phyloP scores from a whole-genome alignment of 768 basidiomycete genomes.

The Macrocybe gigantea region DNA sequence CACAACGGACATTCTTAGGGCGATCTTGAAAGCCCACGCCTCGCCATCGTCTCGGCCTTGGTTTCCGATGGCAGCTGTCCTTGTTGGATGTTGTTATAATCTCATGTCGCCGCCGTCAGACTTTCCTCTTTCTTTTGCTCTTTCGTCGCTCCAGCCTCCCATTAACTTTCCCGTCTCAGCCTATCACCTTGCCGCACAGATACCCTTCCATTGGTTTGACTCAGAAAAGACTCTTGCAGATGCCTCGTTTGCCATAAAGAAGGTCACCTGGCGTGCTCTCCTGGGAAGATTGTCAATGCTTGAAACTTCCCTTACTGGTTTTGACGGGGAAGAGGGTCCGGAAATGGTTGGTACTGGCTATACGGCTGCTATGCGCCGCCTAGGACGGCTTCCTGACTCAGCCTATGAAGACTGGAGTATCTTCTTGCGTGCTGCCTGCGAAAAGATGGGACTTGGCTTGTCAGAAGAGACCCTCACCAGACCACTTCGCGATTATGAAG shows the following conservation, averaged over 20 bases:
- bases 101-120: conserved; percentile 46
- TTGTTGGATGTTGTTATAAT: conserved; percentile 81
- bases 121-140: conserved; percentile 44
- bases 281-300: conserved; percentile 23
- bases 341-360: conserved; percentile 26
- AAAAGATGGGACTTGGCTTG: conserved; percentile 22
- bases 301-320: conserved; percentile 4
- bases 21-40: conserved; percentile 25
- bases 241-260: conserved; percentile 51
- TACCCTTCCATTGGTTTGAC: conserved; percentile 57
- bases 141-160: conserved; percentile 15
- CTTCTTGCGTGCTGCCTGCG: conserved; percentile 29
- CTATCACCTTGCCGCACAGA: conserved; percentile 67
- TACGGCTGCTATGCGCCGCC: conserved; percentile 31
- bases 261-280: conserved; percentile 69
- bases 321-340: conserved; percentile 3
- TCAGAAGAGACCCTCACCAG: conserved; percentile 1
- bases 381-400: conserved; percentile 43
- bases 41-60: conserved; percentile 23
- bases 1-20: conserved; percentile 59
- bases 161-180: conserved; percentile 41
- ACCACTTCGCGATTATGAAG: conserved; percentile 2
- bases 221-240: conserved; percentile 22
- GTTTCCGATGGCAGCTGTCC: conserved; percentile 47
- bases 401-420: conserved; percentile 45